Percentiles rank a stretch among this genome's conserved stretches.
Evolutionary conservation across 306 rosid species (phyloP).

Genomic region (Vigna reflexopilosa): DNA sequence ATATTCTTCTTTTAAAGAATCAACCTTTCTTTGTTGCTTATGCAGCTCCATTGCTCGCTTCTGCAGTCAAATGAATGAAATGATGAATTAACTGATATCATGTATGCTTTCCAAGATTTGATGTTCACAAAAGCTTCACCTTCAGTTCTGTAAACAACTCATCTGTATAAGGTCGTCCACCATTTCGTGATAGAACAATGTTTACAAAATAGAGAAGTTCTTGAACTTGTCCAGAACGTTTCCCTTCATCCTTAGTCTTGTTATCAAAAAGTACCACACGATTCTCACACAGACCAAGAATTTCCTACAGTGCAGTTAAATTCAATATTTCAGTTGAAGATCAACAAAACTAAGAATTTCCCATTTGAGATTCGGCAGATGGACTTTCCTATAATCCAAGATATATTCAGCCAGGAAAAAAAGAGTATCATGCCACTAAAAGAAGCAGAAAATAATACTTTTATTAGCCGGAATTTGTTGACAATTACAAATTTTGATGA

Average conservation of each 20-base stretch:
- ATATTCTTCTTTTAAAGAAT: slow-evolving; percentile 58
- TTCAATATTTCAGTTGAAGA: slow-evolving; percentile 16
- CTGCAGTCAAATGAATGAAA: slow-evolving; percentile 51
- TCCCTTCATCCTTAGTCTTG: slow-evolving; percentile 75
- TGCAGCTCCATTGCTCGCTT: slow-evolving; percentile 69
- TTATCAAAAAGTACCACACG: slow-evolving; percentile 85
- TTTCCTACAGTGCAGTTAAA: slow-evolving; percentile 56
- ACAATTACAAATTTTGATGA: no score
- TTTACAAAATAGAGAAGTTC: slow-evolving; percentile 68
- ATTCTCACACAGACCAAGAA: slow-evolving; percentile 64
- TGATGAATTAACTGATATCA: slow-evolving; percentile 28
- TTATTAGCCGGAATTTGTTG: no score
- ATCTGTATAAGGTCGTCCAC: slow-evolving; percentile 74
- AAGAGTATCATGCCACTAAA: slow-evolving; percentile 8
- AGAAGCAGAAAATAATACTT: slow-evolving; percentile 5
- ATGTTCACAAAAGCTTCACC: slow-evolving; percentile 52
- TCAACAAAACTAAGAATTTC: slow-evolving; percentile 1
- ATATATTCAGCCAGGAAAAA: not conserved
- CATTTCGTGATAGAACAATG: slow-evolving; percentile 57
- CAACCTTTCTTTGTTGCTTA: slow-evolving; percentile 59
- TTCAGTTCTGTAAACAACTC: slow-evolving; percentile 73
- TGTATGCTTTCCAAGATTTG: not conserved
- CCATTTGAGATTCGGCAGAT: not conserved
- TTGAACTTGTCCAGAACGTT: slow-evolving; percentile 67
- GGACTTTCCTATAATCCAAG: slow-evolving; percentile 14